Evolutionary conservation across 139 green algal genomes (phyloP).

Genomic region (Diplosphaera chodatii): DNA sequence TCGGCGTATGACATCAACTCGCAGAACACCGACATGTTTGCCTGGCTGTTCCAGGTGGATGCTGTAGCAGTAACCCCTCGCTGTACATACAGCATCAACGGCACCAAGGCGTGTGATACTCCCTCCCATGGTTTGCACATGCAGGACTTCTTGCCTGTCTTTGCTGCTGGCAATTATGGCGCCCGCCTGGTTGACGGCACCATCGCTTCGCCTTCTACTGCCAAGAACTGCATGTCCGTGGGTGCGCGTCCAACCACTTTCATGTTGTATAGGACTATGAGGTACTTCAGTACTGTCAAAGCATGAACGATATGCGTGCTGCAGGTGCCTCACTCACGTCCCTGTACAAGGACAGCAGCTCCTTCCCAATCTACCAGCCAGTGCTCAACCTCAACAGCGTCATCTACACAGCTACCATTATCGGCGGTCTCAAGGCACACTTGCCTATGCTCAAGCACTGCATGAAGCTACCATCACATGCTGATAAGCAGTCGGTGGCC

Average conservation of each 20-base stretch:
- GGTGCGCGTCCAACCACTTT: constrained; percentile 27
- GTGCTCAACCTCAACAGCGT: not conserved
- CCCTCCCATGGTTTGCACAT: too few relatives aligned
- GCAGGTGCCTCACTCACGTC: not conserved
- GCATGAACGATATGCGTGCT: too few relatives aligned
- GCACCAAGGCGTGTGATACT: too few relatives aligned
- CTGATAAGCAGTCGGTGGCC: too few relatives aligned
- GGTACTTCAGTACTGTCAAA: too few relatives aligned
- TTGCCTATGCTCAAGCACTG: too few relatives aligned
- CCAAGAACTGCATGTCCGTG: constrained; percentile 81
- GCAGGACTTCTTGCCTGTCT: constrained; percentile 41
- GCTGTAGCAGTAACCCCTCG: too few relatives aligned
- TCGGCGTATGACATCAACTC: constrained; percentile 64
- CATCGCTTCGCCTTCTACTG: constrained; percentile 66
- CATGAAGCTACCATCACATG: too few relatives aligned
- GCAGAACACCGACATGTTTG: constrained; percentile 48
- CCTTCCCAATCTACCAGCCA: not conserved
- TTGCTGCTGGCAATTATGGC: constrained; percentile 68
- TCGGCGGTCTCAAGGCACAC: not conserved
- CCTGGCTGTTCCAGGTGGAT: constrained; percentile 26
- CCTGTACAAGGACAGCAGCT: not conserved
- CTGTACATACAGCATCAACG: too few relatives aligned
- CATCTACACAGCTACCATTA: constrained; percentile 9
- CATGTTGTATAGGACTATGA: too few relatives aligned
- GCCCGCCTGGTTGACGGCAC: constrained; percentile 37